These are phyloP conservation scores for Lasiodiplodia hormozganensis DNA, from an alignment of 2,329 filamentous ascomycete species.

Conservation along the genomic window DNA sequence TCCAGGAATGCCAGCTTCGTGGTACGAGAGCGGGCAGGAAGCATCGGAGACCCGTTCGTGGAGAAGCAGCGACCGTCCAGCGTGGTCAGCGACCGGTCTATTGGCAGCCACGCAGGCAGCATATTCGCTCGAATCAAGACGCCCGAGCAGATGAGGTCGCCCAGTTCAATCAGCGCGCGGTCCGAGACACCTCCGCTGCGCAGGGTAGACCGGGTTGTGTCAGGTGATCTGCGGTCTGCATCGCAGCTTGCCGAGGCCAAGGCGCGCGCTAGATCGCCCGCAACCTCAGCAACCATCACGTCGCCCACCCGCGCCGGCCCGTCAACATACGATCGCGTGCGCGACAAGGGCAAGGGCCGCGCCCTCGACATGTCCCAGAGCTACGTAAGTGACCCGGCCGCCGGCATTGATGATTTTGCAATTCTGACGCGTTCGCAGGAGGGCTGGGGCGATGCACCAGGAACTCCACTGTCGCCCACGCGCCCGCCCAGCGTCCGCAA, in stretches of 20 bases:
- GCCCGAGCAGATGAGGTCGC: constrained; percentile 62
- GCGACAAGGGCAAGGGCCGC: constrained; percentile 86
- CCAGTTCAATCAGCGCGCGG: constrained; percentile 65
- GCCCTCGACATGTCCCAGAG: constrained; percentile 80
- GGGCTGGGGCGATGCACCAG: constrained; percentile 89
- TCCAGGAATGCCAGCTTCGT: neutral
- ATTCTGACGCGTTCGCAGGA: constrained; percentile 65
- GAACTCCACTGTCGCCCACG: constrained; percentile 89
- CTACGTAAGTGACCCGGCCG: constrained; percentile 72
- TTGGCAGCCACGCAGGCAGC: constrained; percentile 31
- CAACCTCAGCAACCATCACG: constrained; percentile 48
- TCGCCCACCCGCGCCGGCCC: constrained; percentile 49
- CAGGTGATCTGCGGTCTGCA: constrained; percentile 77
- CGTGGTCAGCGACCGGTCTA: constrained; percentile 53
- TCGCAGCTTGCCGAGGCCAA: constrained; percentile 64
- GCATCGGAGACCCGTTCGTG: constrained; percentile 32
- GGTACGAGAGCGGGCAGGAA: constrained; percentile 2
- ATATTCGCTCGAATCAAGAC: constrained; percentile 50
- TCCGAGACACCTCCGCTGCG: constrained; percentile 73
- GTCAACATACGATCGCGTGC: constrained; percentile 73
- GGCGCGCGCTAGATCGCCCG: constrained; percentile 26
- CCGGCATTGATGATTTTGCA: constrained; percentile 26
- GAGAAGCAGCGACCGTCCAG: constrained; percentile 49
- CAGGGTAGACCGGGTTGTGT: constrained; percentile 70
- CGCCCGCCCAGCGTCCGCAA: constrained; percentile 95